Evolutionary conservation across 257 asterid species (phyloP), one percentile per base, ranked within the genome.

Genomic region (Plectranthus barbatus): DNA sequence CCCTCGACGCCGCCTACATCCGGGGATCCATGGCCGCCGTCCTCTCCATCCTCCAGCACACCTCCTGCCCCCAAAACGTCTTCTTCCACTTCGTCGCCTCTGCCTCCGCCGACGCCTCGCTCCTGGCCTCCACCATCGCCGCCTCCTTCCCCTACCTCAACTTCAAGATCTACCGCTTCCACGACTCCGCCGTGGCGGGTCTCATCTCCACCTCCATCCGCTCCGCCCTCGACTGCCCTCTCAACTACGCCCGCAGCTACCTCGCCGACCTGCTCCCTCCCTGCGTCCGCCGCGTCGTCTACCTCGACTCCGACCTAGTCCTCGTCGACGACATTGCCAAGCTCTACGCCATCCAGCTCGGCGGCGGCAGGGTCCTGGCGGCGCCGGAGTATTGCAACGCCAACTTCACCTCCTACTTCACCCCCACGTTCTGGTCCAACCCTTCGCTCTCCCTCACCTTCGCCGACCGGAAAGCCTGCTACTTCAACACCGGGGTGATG

Each of bases 311-410:
- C 7, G 98, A 91, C 67, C 54, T 91, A 1, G 81, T 91, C 42
- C 79, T 91, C 4, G 95, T 88, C 81, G n/a, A n/a, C n/a, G n/a
- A n/a, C n/a, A n/a, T n/a, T n/a, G n/a, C n/a, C n/a, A n/a, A n/a
- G n/a, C n/a, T 91, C 40, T 79, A 87, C 0, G 78, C 70, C 5
- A 91, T 79, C 19, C 87, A 84, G 0, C 77, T 89, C 7, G 81
- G 72, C 3, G 81, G 58, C 5, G 75, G 63, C 13, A 37, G n/a
- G 14, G 88, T 89, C 53, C 84, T 92, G 5, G 98, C 97, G 3
- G 98, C 98, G 3, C 97, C 98, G 7, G 97, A 91, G 62, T 91
- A 91, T 65, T 91, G 98, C 79, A 80, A 79, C 66, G 98, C 98
- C 19, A 88, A 91, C 47, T 91, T 91, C 87, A 88, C 95, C 12